Base-by-base conservation (phyloP, 768 basidiomycete genomes). In the Boletellus emodensis region DNA sequence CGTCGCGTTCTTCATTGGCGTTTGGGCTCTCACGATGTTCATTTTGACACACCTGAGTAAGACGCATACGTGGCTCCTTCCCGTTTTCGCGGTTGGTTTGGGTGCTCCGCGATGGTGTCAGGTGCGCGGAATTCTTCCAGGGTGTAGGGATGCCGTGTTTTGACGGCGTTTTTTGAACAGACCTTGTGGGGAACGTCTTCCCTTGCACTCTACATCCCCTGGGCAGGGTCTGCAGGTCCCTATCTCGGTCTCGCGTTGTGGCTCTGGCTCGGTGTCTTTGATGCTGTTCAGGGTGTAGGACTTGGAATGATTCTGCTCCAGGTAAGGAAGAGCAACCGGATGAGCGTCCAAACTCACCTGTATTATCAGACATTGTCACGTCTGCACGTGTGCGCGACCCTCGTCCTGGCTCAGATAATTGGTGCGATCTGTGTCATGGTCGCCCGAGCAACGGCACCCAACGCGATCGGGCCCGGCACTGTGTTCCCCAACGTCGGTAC, bases 161-260 rank as follows among this genome's bases (percentile, higher is more conserved):
- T 64, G 45, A 54, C 28, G 39, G 8, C 34, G 37, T 46, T 48
- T 26, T 46, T 52, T 48, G 48, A 18, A 24, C 48, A 84, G 82
- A 95, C 94, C 83, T 71, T 94, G 41, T 96, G 94, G 94, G 93
- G 94, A 61, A 94, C 92, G 9, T 95, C 93, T 5, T 93, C 91
- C 30, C 79, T 96, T 39, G 94, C 90, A 4, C 71, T 94, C 14
- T 96, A 95, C 65, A 86, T 96, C 51, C 92, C 94, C 5, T 96
- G 94, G 94, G 94, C 88, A 3, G 92, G 94, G 11, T 64, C 63
- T 11, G 82, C 77, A 4, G 94, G 94, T 15, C 90, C 93, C 20
- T 96, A 94, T 65, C 82, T 95, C 48, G 91, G 91, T 38, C 80
- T 92, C 26, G 87, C 86, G 24, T 73, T 96, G 30, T 96, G 94